Evolutionary conservation across 1,284 basidiomycete species (phyloP), one percentile per base, ranked within the genome.

Genomic region (Earliella scabrosa): DNA sequence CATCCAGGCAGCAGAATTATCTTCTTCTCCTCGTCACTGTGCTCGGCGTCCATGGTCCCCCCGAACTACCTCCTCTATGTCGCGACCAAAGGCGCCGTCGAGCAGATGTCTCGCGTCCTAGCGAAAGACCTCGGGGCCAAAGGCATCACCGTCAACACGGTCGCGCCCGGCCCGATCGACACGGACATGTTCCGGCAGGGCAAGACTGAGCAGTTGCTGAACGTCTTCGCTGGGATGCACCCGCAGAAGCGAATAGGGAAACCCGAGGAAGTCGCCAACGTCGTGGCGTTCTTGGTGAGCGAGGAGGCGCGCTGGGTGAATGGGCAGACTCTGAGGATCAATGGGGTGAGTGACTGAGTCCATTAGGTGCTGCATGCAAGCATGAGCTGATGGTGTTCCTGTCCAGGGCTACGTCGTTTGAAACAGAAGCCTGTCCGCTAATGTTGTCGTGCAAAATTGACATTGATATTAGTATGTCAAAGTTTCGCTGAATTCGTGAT

Each of bases 31-130:
- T n/a, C n/a, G n/a, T n/a, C 0, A 77, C 78, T 4, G 78, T 78
- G 48, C 67, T 86, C 51, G 80, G 72, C 76, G 8, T 74, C 79
- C 2, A 68, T 71, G 66, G 69, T 83, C 24, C 67, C 74, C 2
- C 77, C 83, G 2, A 79, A 79, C 54, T 75, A 76, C 13, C 74
- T 85, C 21, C 71, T 78, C 50, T 85, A 84, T 66, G 73, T 77
- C 47, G 77, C 79, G 16, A 76, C 80, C 2, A 86, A 87, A 67
- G 84, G 80, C 39, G 82, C 83, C 1, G 71, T 85, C 50, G 82
- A 85, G 63, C 83, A 85, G 59, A 71, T 85, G 47, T 72, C 77
- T n/a, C 78, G 82, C n/a, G 77, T 83, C 20, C 77, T 86, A 18
- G 77, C 82, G 2, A 83, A 84, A 60, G 81, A 84, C 61, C 73